Evolutionary conservation across 2,329 filamentous ascomycete genomes (phyloP).

Genomic region (Cytospora mali): DNA sequence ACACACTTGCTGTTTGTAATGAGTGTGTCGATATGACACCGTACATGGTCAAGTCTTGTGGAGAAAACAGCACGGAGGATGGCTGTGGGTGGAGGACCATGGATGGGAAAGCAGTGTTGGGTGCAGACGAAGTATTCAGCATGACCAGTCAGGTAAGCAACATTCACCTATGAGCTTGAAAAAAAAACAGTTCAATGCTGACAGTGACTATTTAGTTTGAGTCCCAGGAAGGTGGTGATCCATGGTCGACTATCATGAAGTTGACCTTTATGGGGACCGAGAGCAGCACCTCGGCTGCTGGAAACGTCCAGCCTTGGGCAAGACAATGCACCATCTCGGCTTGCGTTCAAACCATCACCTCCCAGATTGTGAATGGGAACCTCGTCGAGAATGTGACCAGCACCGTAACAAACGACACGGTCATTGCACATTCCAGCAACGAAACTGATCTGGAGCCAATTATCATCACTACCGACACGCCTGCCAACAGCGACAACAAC

Average conservation of each 20-base stretch:
- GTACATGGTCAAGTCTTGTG: conserved; percentile 36
- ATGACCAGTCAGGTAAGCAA: conserved; percentile 34
- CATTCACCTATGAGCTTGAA: too few species aligned
- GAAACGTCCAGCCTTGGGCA: conserved; percentile 36
- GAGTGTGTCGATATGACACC: conserved; percentile 35
- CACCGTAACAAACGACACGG: conserved; percentile 33
- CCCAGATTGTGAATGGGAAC: conserved; percentile 34
- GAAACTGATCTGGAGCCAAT: conserved; percentile 30
- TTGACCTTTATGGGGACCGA: conserved; percentile 41
- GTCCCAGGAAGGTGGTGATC: conserved; percentile 31
- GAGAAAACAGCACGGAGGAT: conserved; percentile 1
- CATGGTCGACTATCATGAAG: conserved; percentile 38
- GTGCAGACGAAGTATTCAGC: conserved; percentile 35
- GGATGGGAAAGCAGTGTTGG: conserved; percentile 32
- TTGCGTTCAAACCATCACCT: conserved; percentile 37
- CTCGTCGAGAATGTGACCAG: conserved; percentile 33
- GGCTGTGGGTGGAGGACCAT: conserved; percentile 38
- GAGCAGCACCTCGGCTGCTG: conserved; percentile 30
- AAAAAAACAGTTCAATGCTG: neutral
- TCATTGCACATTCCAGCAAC: conserved; percentile 27
- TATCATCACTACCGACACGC: conserved; percentile 27
- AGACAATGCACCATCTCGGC: conserved; percentile 36
- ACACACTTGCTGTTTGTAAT: conserved; percentile 36
- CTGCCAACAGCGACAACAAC: conserved; percentile 11
- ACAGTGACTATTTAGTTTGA: conserved; percentile 31